These are phyloP conservation scores for Sphaerulina populicola DNA, from an alignment of 2,329 filamentous ascomycete species.

Conservation along the genomic window DNA sequence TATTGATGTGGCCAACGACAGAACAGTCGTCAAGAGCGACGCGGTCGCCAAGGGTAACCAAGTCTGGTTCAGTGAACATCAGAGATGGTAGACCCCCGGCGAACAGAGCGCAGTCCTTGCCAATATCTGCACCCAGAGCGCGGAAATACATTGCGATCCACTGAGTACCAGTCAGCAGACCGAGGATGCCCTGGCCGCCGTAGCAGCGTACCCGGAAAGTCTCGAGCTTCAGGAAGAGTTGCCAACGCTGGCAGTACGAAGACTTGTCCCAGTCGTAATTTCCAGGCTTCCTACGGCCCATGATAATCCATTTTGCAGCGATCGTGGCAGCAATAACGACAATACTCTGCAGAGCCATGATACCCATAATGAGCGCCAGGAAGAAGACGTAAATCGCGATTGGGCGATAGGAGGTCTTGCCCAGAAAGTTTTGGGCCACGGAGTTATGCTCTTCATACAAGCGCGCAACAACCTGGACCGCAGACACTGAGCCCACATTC, in stretches of 20 bases:
- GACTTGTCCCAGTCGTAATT: constrained; percentile 51
- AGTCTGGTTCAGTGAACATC: constrained; percentile 51
- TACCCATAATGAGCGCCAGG: constrained; percentile 35
- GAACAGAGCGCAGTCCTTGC: constrained; percentile 49
- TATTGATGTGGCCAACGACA: constrained; percentile 51
- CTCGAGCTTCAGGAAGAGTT: constrained; percentile 48
- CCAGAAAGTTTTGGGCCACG: constrained; percentile 12
- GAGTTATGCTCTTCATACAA: constrained; percentile 26
- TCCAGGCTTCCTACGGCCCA: constrained; percentile 46
- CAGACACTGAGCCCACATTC: constrained; percentile 44
- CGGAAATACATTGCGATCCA: constrained; percentile 49
- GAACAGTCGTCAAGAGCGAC: constrained; percentile 50
- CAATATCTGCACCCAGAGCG: constrained; percentile 47
- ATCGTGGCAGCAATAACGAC: constrained; percentile 41
- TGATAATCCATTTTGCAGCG: constrained; percentile 45
- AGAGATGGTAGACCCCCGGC: constrained; percentile 47
- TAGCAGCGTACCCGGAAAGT: constrained; percentile 45
- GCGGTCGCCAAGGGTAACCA: constrained; percentile 47
- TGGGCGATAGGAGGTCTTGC: constrained; percentile 24
- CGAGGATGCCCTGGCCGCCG: constrained; percentile 44
- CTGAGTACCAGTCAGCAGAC: constrained; percentile 47
- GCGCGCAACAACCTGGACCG: constrained; percentile 42
- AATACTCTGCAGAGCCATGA: constrained; percentile 40
- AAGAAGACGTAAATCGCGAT: constrained; percentile 39
- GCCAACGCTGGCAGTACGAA: constrained; percentile 51